These are phyloP conservation scores for Mortierella sp. DNA, from an alignment of 371 early-diverging fungal genomes.

Conservation along the genomic window DNA sequence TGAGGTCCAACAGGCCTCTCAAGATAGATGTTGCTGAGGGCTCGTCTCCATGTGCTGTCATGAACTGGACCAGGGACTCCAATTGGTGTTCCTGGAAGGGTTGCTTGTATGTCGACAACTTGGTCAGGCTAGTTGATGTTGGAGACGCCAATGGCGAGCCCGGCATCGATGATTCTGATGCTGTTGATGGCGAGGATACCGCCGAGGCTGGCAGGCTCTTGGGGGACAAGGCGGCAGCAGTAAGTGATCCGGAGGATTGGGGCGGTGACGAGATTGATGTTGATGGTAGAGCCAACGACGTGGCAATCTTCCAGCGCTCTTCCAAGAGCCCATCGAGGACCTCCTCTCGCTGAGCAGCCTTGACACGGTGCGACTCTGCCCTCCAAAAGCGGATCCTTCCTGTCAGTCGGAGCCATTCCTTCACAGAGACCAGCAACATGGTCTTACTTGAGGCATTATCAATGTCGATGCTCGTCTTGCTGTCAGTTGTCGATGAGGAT, in stretches of 20 bases:
- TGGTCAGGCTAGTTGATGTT: background rate
- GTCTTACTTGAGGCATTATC: constrained; percentile 14
- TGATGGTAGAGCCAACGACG: background rate
- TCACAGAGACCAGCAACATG: constrained; percentile 43
- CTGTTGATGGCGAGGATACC: constrained; percentile 10
- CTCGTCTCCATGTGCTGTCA: constrained; percentile 34
- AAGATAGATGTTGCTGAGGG: constrained; percentile 42
- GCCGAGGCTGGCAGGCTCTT: constrained; percentile 17
- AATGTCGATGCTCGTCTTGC: background rate
- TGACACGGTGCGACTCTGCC: constrained; percentile 49
- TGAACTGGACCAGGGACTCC: constrained; percentile 35
- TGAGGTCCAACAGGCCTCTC: constrained; percentile 39
- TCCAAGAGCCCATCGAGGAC: constrained; percentile 23
- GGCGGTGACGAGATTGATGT: constrained; percentile 17
- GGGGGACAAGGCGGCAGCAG: constrained; percentile 6
- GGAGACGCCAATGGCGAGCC: background rate
- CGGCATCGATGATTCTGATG: background rate
- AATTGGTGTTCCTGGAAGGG: constrained; percentile 42
- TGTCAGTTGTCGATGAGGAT: background rate
- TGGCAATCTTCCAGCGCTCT: constrained; percentile 34
- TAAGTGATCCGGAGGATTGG: constrained; percentile 26
- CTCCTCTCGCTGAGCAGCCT: constrained; percentile 34
- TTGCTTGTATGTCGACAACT: constrained; percentile 19
- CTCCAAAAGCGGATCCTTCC: constrained; percentile 46
- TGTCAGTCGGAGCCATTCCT: constrained; percentile 35